Base-by-base conservation (phyloP, 1,139 yeast species). In the Sugiyamaella japonica region DNA sequence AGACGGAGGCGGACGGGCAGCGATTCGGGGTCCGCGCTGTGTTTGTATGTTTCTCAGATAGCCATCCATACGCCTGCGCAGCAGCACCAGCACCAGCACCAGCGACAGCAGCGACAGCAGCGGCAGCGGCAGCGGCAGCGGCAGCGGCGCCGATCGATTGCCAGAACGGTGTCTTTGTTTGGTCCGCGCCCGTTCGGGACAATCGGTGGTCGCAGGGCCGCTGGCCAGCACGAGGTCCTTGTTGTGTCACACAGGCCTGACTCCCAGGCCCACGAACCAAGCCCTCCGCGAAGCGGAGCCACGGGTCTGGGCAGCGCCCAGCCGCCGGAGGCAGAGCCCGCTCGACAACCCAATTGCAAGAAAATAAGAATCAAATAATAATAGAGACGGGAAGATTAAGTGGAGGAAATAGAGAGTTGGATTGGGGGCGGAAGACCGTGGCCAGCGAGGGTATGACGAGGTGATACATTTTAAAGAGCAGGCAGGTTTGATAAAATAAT, bases 81-180 rank as follows among this genome's bases (percentile, higher is more conserved):
- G 38, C 38, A 34, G 38, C 38, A 34, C 16, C 38, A n/a, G 6
- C 16, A n/a, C 4, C 38, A n/a, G 7, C 16, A 29, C 7, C 23
- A 38, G 8, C 7, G 9, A 25, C 23, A 16, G 38, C 38, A 34
- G 38, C 38, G n/a, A 16, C 38, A n/a, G 6, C 16, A n/a, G 8
- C 38, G 38, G 38, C 38, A 34, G 38, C 38, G n/a, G 38, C 38
- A n/a, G 6, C 16, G 4, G 8, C 38, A n/a, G 7, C 16, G 17
- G 16, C 23, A 38, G 8, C 7, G 9, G 28, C 23, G 37, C 13
- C 46, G 46, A 42, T 42, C 46, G 46, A 12, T 42, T 40, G 8
- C 46, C 46, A 31, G n/a, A 42, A 28, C 17, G 29, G 46, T 13
- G 36, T 17, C 48, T 44, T 44, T 44, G 48, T 44, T 44, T 44